Base-by-base conservation (phyloP, 1,284 basidiomycete species). In the Cronartium ribicola region DNA sequence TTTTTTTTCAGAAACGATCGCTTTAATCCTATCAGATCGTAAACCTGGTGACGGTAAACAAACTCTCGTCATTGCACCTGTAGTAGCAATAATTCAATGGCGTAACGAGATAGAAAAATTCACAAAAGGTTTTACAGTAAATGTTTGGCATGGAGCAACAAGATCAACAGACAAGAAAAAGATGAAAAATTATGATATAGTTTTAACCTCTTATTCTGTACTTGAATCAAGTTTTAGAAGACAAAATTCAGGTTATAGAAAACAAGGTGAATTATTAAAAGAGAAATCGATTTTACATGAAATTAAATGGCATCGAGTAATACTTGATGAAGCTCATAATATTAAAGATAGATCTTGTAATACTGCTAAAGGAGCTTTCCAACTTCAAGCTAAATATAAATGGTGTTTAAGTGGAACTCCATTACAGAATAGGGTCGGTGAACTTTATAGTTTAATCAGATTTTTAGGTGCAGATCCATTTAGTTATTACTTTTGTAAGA, bases 351-450 rank as follows among this genome's bases (percentile, higher is more conserved):
- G 96, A 14, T 83, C 88, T 0, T 95, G 93, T 0, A 98, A 97
- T 80, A 98, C 95, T 0, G 94, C 96, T 1, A 98, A 97, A 82
- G 94, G 92, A 10, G 87, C 93, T 0, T 99, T 98, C 80, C 91
- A 93, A 67, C 84, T 98, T 4, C 83, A 89, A 67, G 88, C 89
- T 72, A 87, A 87, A 75, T 92, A 88, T 78, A 88, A 88, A 76
- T 99, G 96, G 96, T 98, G 96, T 82, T 84, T 99, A 41, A 97
- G 94, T 37, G 96, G 95, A n/a, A 97, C 94, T n/a, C 94, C 93
- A 0, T 83, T 94, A 13, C 72, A 74, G 63, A 82, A 81, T 70
- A 78, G 95, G 76, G 96, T 99, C 14, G 96, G 96, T 77, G 96
- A 99, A 81, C 84, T 99, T 57, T 99, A 98, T 84, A 96, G 94